These are phyloP conservation scores for Gamsiella multidivaricata DNA, from an alignment of 192 early-diverging fungal genomes.

Conservation along the genomic window DNA sequence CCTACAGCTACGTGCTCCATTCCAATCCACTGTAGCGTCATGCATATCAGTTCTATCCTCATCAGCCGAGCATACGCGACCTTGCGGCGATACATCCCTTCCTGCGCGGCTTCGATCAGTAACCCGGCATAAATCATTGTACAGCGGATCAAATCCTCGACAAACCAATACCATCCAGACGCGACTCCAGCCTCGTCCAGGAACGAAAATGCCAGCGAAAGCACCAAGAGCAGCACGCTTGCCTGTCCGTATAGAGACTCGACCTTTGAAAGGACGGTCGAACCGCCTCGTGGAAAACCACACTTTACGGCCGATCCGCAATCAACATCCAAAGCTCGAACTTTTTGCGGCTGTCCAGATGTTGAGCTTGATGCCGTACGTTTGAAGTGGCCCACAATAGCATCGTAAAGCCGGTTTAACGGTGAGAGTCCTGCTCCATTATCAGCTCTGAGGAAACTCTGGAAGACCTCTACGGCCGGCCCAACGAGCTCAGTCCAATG, in stretches of 20 bases:
- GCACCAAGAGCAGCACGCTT: conserved; percentile 9
- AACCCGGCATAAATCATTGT: neutral
- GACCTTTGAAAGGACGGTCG: conserved; percentile 21
- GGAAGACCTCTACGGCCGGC: neutral
- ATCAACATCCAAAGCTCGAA: conserved; percentile 12
- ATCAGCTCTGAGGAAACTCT: neutral
- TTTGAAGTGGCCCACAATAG: conserved; percentile 34
- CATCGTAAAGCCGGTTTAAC: conserved; percentile 29
- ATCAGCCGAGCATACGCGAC: conserved; percentile 1
- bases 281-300: conserved; percentile 34
- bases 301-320: conserved; percentile 36
- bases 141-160: conserved; percentile 35
- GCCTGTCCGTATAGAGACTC: conserved; percentile 31
- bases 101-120: neutral
- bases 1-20: neutral
- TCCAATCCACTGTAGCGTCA: neutral
- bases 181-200: neutral
- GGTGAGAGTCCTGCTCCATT: conserved; percentile 9
- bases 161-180: conserved; percentile 52
- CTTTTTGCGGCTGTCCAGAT: neutral
- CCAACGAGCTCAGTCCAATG: conserved; percentile 11
- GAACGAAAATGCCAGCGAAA: neutral
- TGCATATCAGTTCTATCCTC: conserved; percentile 3
- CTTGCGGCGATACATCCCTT: conserved; percentile 1
- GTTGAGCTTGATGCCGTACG: conserved; percentile 5